Percentiles rank a stretch among this genome's conserved stretches.
These are phyloP conservation scores for Cucurbita moschata DNA, from an alignment of 306 rosid species.

Conservation along the genomic window DNA sequence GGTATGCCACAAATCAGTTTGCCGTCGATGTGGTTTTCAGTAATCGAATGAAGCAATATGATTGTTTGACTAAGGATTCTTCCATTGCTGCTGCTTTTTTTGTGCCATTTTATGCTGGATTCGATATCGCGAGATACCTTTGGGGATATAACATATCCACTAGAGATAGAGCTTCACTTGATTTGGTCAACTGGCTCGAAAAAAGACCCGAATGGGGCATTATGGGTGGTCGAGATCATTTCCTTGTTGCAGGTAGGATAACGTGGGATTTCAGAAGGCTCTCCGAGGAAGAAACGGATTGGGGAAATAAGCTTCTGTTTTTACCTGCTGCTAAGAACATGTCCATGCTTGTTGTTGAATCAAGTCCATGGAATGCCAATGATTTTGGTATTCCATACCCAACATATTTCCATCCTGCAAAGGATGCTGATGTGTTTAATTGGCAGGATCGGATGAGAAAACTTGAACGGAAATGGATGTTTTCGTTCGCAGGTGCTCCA, in stretches of 20 bases:
- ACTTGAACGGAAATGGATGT: conserved; percentile 47
- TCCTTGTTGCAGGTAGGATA: conserved; percentile 92
- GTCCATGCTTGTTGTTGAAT: conserved; percentile 99
- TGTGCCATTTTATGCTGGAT: conserved; percentile 95
- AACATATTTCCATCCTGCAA: conserved; percentile 92
- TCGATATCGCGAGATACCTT: conserved; percentile 78
- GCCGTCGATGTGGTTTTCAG: conserved; percentile 85
- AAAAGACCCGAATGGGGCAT: conserved; percentile 88
- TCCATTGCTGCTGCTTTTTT: conserved; percentile 82
- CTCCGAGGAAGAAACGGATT: conserved; percentile 49
- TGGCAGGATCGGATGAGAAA: conserved; percentile 48
- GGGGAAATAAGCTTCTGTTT: conserved; percentile 95
- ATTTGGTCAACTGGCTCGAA: conserved; percentile 78
- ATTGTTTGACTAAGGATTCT: conserved; percentile 76
- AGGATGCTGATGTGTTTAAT: conserved; percentile 53
- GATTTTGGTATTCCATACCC: conserved; percentile 98
- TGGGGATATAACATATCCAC: conserved; percentile 75
- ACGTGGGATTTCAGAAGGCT: conserved; percentile 95
- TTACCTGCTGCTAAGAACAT: conserved; percentile 86
- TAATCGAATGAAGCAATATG: conserved; percentile 91
- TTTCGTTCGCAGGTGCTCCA: conserved; percentile 97
- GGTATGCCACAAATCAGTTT: conserved; percentile 96
- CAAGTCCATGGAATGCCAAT: conserved; percentile 99
- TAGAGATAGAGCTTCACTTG: conserved; percentile 90
- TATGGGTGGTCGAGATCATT: conserved; percentile 88